A percentile compares a stretch with the other conserved stretches of the same genome.
Conservation (phyloP, 1,139 yeast species). For the Saccharomyces hybrid region DNA sequence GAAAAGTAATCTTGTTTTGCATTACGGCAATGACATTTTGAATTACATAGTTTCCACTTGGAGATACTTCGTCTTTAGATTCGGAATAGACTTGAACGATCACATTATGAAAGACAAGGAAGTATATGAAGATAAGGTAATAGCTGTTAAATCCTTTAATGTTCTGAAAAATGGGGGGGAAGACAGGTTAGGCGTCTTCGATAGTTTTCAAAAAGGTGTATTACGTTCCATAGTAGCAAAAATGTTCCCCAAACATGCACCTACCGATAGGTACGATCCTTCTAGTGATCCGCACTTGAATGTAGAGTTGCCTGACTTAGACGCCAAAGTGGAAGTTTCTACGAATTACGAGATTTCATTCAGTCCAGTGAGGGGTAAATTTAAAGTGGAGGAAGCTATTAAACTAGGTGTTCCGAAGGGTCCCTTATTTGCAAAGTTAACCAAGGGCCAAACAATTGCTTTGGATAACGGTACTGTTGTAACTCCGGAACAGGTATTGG, state of each 20-base stretch:
- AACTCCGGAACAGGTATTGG: conserved; percentile 66
- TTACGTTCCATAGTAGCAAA: conserved; percentile 24
- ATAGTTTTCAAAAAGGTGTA: conserved; percentile 10
- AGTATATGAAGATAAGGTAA: conserved; percentile 42
- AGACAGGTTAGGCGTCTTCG: conserved; percentile 1
- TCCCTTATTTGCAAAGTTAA: conserved; percentile 45
- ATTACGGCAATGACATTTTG: conserved; percentile 39
- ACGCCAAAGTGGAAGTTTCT: conserved; percentile 21
- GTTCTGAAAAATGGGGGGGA: conserved; percentile 5
- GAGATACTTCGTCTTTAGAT: conserved; percentile 83
- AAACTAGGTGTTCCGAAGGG: conserved; percentile 68
- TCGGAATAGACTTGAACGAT: conserved; percentile 55
- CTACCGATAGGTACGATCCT: conserved; percentile 29
- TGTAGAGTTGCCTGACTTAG: conserved; percentile 29
- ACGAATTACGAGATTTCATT: conserved; percentile 61
- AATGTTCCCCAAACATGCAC: conserved; percentile 40
- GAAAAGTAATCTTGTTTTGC: conserved; percentile 39
- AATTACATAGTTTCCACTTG: conserved; percentile 64
- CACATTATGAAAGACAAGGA: conserved; percentile 35
- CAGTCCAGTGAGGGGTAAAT: conserved; percentile 69
- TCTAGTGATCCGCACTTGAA: conserved; percentile 32
- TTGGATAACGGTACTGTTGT: conserved; percentile 53
- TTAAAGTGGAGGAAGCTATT: conserved; percentile 56
- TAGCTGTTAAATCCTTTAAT: conserved; percentile 47
- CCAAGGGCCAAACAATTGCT: conserved; percentile 52